Percentiles rank a stretch among this genome's conserved stretches.
Conservation (phyloP, 495 filamentous ascomycete genomes). For the Talaromyces stipitatus region DNA sequence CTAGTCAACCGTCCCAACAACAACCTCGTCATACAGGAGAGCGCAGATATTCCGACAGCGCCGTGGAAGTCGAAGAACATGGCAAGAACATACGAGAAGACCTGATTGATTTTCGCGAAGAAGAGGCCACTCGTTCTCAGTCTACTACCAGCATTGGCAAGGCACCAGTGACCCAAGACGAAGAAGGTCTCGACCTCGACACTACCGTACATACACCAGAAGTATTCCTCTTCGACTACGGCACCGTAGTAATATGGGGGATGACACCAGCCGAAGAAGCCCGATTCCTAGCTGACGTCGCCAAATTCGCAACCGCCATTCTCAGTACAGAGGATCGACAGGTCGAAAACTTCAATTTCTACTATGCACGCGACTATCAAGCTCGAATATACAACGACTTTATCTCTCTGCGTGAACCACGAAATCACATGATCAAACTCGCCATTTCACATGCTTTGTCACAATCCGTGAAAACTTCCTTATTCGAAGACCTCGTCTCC, state of each 20-base stretch:
- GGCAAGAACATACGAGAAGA: slow-evolving; percentile 41
- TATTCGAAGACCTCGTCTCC: slow-evolving; percentile 94
- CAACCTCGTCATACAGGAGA: slow-evolving; percentile 38
- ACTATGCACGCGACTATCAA: slow-evolving; percentile 95
- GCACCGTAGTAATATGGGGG: slow-evolving; percentile 99
- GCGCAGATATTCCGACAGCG: slow-evolving; percentile 58
- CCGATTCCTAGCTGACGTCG: slow-evolving; percentile 83
- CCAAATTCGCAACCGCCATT: slow-evolving; percentile 92
- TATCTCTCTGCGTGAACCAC: slow-evolving; percentile 84
- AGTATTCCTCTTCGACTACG: slow-evolving; percentile 93
- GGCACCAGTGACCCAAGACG: neutral
- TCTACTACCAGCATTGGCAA: neutral
- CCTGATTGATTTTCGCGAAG: slow-evolving; percentile 44
- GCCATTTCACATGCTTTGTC: slow-evolving; percentile 92
- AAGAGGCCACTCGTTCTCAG: slow-evolving; percentile 23
- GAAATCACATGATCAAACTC: slow-evolving; percentile 95
- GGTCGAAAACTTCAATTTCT: slow-evolving; percentile 97
- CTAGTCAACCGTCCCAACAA: slow-evolving; percentile 16
- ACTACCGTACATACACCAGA: slow-evolving; percentile 83
- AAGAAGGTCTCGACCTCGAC: slow-evolving; percentile 34
- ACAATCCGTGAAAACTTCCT: slow-evolving; percentile 92
- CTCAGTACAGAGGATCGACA: slow-evolving; percentile 81
- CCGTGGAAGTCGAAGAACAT: slow-evolving; percentile 48
- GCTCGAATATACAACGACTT: slow-evolving; percentile 99
- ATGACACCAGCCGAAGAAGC: slow-evolving; percentile 82